A percentile compares a stretch with the other conserved stretches of the same genome.
phyloP scores from a whole-genome alignment of 2,329 filamentous ascomycete genomes.

The Coniochaeta sp. region DNA sequence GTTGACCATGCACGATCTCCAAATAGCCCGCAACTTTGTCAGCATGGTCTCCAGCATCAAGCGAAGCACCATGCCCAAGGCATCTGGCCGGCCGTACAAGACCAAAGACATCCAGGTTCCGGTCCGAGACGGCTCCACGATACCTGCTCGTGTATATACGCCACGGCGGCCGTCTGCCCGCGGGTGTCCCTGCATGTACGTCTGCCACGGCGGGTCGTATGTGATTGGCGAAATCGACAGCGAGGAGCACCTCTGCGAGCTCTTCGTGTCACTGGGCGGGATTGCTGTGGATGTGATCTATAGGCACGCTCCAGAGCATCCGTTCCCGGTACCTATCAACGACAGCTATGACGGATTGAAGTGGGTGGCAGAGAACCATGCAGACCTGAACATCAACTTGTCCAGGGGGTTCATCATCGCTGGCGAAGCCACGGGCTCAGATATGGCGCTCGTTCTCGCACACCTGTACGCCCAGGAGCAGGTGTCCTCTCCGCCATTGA shows the following conservation, averaged over 20 bases:
- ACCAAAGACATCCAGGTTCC: neutral
- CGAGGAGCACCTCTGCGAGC: conserved; percentile 15
- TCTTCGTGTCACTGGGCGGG: conserved; percentile 18
- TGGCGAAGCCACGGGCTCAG: conserved; percentile 20
- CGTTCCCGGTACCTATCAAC: conserved; percentile 19
- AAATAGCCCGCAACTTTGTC: neutral
- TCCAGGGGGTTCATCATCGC: conserved; percentile 16
- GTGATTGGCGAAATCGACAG: conserved; percentile 17
- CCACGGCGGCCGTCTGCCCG: neutral
- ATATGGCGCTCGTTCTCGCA: conserved; percentile 18
- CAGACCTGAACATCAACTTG: conserved; percentile 15
- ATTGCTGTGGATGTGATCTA: conserved; percentile 19
- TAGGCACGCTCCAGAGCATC: conserved; percentile 20
- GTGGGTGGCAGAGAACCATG: conserved; percentile 16
- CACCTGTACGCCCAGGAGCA: conserved; percentile 13
- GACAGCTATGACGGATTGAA: conserved; percentile 19
- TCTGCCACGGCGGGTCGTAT: conserved; percentile 23
- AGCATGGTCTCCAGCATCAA: neutral
- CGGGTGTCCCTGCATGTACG: neutral
- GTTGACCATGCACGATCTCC: neutral
- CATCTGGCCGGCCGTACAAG: neutral
- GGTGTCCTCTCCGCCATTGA: conserved; percentile 13
- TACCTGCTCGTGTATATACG: neutral
- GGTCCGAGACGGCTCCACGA: neutral
- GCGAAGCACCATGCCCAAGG: neutral